Conservation (phyloP, 768 basidiomycete species). For the Suillus discolor region DNA sequence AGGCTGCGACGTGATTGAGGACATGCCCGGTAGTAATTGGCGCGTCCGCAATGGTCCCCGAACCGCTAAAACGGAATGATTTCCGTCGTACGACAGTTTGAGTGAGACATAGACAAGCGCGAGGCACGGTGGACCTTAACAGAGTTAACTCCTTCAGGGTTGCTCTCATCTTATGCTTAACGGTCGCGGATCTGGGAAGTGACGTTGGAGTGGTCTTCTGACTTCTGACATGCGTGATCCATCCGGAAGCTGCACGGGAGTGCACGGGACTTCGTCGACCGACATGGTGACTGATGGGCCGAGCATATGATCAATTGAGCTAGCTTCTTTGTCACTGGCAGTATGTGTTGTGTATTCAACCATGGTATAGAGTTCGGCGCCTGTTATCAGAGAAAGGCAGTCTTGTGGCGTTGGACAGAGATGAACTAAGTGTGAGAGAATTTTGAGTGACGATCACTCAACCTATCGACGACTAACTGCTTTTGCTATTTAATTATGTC, state of each 20-base stretch:
- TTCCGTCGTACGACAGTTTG: constrained; percentile 5
- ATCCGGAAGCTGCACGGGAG: constrained; percentile 18
- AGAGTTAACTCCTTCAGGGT: constrained; percentile 36
- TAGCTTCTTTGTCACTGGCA: constrained; percentile 11
- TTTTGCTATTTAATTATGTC: constrained; percentile 29
- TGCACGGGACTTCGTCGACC: constrained; percentile 7
- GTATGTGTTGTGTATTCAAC: constrained; percentile 5
- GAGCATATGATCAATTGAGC: constrained; percentile 5
- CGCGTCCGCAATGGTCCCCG: constrained; percentile 4
- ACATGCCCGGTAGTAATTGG: neutral
- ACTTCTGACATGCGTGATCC: constrained; percentile 9
- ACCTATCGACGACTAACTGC: constrained; percentile 26
- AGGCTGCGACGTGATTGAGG: neutral
- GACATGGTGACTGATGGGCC: constrained; percentile 6
- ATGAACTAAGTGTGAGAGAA: constrained; percentile 31
- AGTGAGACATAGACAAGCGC: constrained; percentile 11
- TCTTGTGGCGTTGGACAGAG: constrained; percentile 33
- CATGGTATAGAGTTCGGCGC: constrained; percentile 7
- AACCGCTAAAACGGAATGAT: constrained; percentile 6
- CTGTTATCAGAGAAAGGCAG: constrained; percentile 6
- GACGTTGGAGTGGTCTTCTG: constrained; percentile 11
- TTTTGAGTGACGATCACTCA: constrained; percentile 23
- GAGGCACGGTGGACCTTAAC: constrained; percentile 21
- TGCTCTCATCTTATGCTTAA: constrained; percentile 26
- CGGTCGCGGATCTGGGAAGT: constrained; percentile 21